phyloP scores from a whole-genome alignment of 2,329 filamentous ascomycete genomes.

The Elsinoe batatas region DNA sequence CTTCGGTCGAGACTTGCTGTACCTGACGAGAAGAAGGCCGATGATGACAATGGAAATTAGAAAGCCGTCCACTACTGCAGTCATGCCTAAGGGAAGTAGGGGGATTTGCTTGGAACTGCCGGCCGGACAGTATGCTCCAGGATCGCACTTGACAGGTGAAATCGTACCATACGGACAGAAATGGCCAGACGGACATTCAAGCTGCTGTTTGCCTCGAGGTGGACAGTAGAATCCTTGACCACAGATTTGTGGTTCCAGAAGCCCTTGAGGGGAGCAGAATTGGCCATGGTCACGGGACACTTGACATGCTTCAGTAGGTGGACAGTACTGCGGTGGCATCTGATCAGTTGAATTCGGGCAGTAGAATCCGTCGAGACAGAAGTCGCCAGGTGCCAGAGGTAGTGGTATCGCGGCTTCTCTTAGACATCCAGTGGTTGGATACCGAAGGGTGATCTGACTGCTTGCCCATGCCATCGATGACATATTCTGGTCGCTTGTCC shows the following conservation, averaged over 20 bases:
- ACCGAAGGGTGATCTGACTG: not conserved
- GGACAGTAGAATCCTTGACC: slow-evolving; percentile 43
- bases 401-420: not conserved
- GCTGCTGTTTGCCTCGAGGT: slow-evolving; percentile 30
- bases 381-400: not conserved
- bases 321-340: slow-evolving; percentile 26
- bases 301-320: slow-evolving; percentile 21
- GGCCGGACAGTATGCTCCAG: slow-evolving; percentile 39
- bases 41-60: slow-evolving; percentile 31
- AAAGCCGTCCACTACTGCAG: slow-evolving; percentile 36
- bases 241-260: slow-evolving; percentile 44
- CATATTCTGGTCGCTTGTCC: slow-evolving; percentile 14
- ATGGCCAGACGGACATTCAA: slow-evolving; percentile 38
- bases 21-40: slow-evolving; percentile 28
- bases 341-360: slow-evolving; percentile 21
- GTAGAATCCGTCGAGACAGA: slow-evolving; percentile 4
- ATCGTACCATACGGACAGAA: slow-evolving; percentile 45
- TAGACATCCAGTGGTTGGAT: slow-evolving; percentile 2
- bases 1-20: slow-evolving; percentile 24
- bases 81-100: slow-evolving; percentile 35
- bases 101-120: slow-evolving; percentile 35
- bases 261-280: slow-evolving; percentile 27
- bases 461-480: slow-evolving; percentile 6
- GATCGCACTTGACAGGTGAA: slow-evolving; percentile 38
- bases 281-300: slow-evolving; percentile 17